Evolutionary conservation across 2,329 filamentous ascomycete genomes (phyloP).

Genomic region (Fusarium dimerum): DNA sequence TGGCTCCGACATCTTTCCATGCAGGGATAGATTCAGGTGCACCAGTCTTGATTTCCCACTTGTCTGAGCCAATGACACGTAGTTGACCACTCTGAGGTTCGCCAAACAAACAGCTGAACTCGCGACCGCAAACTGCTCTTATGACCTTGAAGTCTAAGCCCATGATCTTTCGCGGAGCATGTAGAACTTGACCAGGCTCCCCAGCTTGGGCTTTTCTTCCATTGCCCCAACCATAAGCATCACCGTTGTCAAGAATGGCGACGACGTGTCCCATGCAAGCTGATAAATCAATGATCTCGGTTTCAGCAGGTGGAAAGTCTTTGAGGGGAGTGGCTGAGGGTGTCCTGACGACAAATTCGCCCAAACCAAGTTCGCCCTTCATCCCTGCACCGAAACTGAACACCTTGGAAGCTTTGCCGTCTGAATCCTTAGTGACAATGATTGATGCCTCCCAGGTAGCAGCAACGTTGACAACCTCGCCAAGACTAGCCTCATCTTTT

Average conservation of each 20-base stretch:
- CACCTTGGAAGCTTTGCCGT: slow-evolving; percentile 48
- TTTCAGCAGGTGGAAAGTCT: slow-evolving; percentile 63
- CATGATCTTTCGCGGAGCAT: slow-evolving; percentile 62
- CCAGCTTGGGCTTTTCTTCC: slow-evolving; percentile 85
- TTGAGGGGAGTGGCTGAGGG: slow-evolving; percentile 51
- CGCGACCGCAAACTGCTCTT: slow-evolving; percentile 75
- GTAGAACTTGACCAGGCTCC: slow-evolving; percentile 51
- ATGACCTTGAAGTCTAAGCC: slow-evolving; percentile 61
- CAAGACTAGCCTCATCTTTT: slow-evolving; percentile 31
- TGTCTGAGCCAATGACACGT: slow-evolving; percentile 71
- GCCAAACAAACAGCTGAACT: slow-evolving; percentile 77
- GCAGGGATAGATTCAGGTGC: slow-evolving; percentile 53
- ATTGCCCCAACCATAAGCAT: slow-evolving; percentile 86
- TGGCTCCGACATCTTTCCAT: slow-evolving; percentile 72
- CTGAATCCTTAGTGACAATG: slow-evolving; percentile 51
- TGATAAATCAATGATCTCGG: slow-evolving; percentile 63
- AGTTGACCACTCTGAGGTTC: slow-evolving; percentile 58
- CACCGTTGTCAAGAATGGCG: slow-evolving; percentile 70
- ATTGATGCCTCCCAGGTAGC: slow-evolving; percentile 80
- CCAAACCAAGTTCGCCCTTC: slow-evolving; percentile 74
- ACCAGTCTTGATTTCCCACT: slow-evolving; percentile 64
- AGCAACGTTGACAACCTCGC: slow-evolving; percentile 49
- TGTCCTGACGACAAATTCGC: slow-evolving; percentile 51
- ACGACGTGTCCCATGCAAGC: slow-evolving; percentile 80
- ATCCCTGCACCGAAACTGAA: slow-evolving; percentile 66